A percentile compares a stretch with the other conserved stretches of the same genome.
Evolutionary conservation across 495 filamentous ascomycete genomes (phyloP).

Genomic region (Cercophora samala): DNA sequence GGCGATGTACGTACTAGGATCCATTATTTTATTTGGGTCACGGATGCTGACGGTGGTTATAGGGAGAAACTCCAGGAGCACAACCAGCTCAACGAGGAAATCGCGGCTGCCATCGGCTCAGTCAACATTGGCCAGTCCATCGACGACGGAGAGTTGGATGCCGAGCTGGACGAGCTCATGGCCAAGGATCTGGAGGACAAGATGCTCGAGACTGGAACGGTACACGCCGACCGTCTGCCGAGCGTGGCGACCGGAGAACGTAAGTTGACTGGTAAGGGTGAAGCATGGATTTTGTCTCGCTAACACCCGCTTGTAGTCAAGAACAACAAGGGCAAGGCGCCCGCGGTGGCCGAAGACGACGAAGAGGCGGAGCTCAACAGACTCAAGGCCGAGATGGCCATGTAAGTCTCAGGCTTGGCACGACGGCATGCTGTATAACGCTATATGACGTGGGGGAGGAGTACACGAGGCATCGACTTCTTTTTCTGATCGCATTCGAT

Average conservation of each 20-base stretch:
- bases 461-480: slow-evolving; percentile 1
- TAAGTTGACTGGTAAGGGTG: slow-evolving; percentile 49
- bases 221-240: slow-evolving; percentile 67
- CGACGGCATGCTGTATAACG: slow-evolving; percentile 1
- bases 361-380: slow-evolving; percentile 93
- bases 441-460: slow-evolving; percentile 7
- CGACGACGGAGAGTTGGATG: slow-evolving; percentile 84
- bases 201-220: slow-evolving; percentile 85
- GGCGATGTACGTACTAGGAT: slow-evolving; percentile 70
- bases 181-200: slow-evolving; percentile 87
- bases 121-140: slow-evolving; percentile 64
- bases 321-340: slow-evolving; percentile 59
- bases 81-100: slow-evolving; percentile 88
- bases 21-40: not conserved
- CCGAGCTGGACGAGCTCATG: slow-evolving; percentile 71
- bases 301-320: slow-evolving; percentile 49
- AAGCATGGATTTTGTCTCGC: slow-evolving; percentile 7
- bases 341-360: slow-evolving; percentile 74
- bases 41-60: slow-evolving; percentile 27
- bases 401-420: slow-evolving; percentile 50
- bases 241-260: slow-evolving; percentile 66
- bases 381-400: slow-evolving; percentile 95
- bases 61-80: slow-evolving; percentile 94
- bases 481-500: not conserved
- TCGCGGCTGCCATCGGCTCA: slow-evolving; percentile 75